These are phyloP conservation scores for Solidago caesia DNA, from an alignment of 129 eudicot species.

Conservation along the genomic window DNA sequence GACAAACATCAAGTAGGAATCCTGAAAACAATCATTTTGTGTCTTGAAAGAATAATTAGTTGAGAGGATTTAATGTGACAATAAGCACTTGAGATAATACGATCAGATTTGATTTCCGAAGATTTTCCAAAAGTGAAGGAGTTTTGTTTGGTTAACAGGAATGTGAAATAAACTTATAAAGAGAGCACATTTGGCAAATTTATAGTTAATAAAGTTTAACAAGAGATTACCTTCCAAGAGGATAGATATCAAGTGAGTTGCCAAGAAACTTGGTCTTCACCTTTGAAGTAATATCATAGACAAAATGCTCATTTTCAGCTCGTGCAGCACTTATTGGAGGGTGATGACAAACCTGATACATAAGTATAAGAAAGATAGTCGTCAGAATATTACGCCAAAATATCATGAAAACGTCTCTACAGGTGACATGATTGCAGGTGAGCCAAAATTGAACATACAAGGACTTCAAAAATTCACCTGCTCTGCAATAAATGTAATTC, in stretches of 20 bases:
- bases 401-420: neutral
- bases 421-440: neutral
- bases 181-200: neutral
- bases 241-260: constrained; percentile 88
- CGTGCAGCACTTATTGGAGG: constrained; percentile 98
- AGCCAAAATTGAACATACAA: neutral
- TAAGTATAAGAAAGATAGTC: neutral
- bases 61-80: neutral
- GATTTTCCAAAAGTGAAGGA: neutral
- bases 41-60: neutral
- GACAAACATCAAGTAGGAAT: neutral
- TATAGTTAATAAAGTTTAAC: neutral
- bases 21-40: neutral
- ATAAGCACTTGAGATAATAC: neutral
- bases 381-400: neutral
- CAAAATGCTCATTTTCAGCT: constrained; percentile 92
- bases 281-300: constrained; percentile 84
- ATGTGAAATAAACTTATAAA: neutral
- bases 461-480: constrained; percentile 50
- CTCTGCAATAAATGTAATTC: constrained; percentile 83
- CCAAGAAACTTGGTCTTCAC: constrained; percentile 92
- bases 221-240: constrained; percentile 77
- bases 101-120: neutral
- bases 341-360: constrained; percentile 82
- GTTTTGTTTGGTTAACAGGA: neutral